These are phyloP conservation scores for Dictyostelium brefeldianum DNA, from an alignment of 78 protist species.

Conservation along the genomic window DNA sequence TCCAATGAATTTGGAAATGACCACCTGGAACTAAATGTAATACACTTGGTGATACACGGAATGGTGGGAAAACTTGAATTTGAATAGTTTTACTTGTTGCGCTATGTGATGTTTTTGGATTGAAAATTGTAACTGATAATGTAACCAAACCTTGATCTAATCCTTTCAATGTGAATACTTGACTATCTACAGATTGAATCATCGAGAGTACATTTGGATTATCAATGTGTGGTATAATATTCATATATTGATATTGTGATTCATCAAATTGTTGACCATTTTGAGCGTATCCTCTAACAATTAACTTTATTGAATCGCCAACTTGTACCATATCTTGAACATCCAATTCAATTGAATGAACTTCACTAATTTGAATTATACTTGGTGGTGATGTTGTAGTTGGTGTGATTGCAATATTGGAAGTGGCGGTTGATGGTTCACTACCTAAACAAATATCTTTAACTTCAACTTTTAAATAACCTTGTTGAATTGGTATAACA, in stretches of 20 bases:
- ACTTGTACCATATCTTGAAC: constrained; percentile 49
- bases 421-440: not conserved
- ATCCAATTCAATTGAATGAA: constrained; percentile 8
- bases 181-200: not conserved
- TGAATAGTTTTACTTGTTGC: constrained; percentile 30
- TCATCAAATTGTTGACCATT: constrained; percentile 19
- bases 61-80: constrained; percentile 76
- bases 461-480: constrained; percentile 27
- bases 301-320: constrained; percentile 31
- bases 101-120: constrained; percentile 25
- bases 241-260: constrained; percentile 46
- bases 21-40: constrained; percentile 73
- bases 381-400: constrained; percentile 19
- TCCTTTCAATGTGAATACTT: constrained; percentile 31
- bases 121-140: constrained; percentile 16
- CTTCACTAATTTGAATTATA: constrained; percentile 35
- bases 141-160: constrained; percentile 60
- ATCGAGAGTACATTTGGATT: constrained; percentile 60
- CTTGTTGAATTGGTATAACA: constrained; percentile 23
- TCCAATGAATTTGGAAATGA: constrained; percentile 73
- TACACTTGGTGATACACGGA: constrained; percentile 48
- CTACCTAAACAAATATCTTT: constrained; percentile 50
- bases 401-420: not conserved
- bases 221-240: constrained; percentile 37
- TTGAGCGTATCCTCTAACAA: constrained; percentile 12